Conservation (phyloP, 441 rosid genomes). For the Populus trichocarpa region DNA sequence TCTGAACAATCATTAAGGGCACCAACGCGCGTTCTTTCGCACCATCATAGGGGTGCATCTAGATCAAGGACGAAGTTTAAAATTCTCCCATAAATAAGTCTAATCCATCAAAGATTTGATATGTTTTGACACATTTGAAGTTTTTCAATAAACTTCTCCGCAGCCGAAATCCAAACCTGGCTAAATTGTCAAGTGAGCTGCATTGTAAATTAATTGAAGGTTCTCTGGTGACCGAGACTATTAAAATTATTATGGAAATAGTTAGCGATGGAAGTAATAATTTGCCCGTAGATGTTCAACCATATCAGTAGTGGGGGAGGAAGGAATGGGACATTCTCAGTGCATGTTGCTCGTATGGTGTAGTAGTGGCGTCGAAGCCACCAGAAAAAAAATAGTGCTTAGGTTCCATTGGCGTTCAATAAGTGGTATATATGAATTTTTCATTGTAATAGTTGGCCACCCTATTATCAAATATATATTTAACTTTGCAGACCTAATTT, state of each 20-base stretch:
- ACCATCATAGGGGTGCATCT: too few relatives aligned
- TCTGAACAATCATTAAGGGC: too few relatives aligned
- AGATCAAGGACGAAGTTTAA: too few relatives aligned
- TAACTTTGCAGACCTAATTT: too few relatives aligned
- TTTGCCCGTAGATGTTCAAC: not conserved
- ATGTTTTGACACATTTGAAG: too few relatives aligned
- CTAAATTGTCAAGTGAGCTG: not conserved
- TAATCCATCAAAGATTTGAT: too few relatives aligned
- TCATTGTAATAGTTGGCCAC: not conserved
- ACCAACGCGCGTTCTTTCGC: too few relatives aligned
- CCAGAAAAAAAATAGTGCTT: not conserved
- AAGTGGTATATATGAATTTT: not conserved
- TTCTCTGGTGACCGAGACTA: not conserved
- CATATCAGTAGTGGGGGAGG: not conserved
- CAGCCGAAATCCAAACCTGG: not conserved
- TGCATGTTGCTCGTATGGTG: not conserved
- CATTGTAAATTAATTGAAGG: not conserved
- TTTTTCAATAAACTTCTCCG: too few relatives aligned
- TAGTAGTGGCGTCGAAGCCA: not conserved
- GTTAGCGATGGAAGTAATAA: not conserved
- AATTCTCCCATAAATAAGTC: too few relatives aligned
- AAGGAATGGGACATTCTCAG: not conserved
- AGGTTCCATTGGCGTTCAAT: not conserved
- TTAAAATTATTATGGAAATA: not conserved
- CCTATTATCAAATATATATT: too few relatives aligned